phyloP scores from a whole-genome alignment of 169 alveolate genomes.

The Amoebophrya sp. region DNA sequence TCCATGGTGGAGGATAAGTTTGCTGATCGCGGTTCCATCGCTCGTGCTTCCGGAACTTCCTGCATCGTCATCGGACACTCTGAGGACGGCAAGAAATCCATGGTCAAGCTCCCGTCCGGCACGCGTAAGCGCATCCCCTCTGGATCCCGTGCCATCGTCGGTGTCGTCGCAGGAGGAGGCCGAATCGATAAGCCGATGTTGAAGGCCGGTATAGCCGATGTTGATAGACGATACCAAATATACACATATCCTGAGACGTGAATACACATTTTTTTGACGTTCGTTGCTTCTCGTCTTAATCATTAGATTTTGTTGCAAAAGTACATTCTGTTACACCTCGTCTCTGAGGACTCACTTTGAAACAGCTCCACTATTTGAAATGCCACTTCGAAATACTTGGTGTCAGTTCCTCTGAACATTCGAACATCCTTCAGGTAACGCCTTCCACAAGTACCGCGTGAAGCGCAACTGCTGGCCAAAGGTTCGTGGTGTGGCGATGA shows the following conservation, averaged over 20 bases:
- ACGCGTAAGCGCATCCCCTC: slow-evolving; percentile 84
- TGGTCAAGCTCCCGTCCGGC: slow-evolving; percentile 96
- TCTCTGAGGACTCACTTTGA: no score
- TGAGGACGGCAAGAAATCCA: slow-evolving; percentile 93
- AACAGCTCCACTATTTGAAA: no score
- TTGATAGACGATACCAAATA: no score
- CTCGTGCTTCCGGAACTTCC: slow-evolving; percentile 89
- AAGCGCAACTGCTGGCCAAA: slow-evolving; percentile 99
- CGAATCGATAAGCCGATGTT: slow-evolving; percentile 97
- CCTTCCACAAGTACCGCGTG: slow-evolving; percentile 94
- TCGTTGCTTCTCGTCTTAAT: no score
- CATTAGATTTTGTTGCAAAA: no score
- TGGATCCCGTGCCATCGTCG: slow-evolving; percentile 91
- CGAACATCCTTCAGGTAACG: no score
- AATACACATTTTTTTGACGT: no score
- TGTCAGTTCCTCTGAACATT: no score
- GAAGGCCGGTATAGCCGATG: slow-evolving; percentile 99
- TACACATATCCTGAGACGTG: no score
- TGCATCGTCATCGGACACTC: slow-evolving; percentile 65
- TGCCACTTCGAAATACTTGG: no score
- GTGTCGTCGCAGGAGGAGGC: slow-evolving; percentile 99
- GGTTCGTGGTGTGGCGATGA: slow-evolving; percentile 99
- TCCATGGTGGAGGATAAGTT: slow-evolving; percentile 91
- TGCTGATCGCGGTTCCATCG: slow-evolving; percentile 97
- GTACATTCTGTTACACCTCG: no score